Conservation (phyloP, 2,329 filamentous ascomycete genomes). For the Cytospora leucostoma region DNA sequence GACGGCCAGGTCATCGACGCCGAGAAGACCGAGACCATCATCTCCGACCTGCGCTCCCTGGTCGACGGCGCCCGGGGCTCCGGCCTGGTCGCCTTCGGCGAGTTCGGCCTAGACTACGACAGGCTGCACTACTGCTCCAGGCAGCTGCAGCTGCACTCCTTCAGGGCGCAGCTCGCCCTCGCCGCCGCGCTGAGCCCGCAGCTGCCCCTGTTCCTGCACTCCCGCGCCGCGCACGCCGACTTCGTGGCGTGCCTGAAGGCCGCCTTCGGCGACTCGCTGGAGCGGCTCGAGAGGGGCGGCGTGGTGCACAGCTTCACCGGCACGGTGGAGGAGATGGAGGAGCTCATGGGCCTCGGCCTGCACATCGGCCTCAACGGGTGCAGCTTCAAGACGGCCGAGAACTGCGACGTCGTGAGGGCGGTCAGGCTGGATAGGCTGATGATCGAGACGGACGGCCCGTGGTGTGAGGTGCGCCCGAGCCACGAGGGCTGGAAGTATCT, state of each 20-base stretch:
- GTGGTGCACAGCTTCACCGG: conserved; percentile 97
- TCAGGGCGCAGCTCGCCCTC: conserved; percentile 78
- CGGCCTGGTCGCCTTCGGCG: conserved; percentile 77
- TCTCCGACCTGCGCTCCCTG: conserved; percentile 64
- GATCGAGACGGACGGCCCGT: conserved; percentile 96
- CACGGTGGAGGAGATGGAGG: conserved; percentile 78
- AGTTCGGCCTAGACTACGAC: conserved; percentile 97
- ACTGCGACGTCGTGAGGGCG: conserved; percentile 78
- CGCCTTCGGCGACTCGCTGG: conserved; percentile 59
- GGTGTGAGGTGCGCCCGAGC: conserved; percentile 90
- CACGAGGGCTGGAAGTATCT: conserved; percentile 81
- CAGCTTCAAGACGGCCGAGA: conserved; percentile 91
- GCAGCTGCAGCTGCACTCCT: conserved; percentile 80
- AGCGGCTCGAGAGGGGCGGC: conserved; percentile 70
- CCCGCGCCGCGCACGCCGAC: conserved; percentile 80
- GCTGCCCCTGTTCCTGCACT: conserved; percentile 89
- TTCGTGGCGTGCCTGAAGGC: conserved; percentile 72
- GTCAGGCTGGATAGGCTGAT: conserved; percentile 80
- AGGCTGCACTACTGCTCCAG: conserved; percentile 79
- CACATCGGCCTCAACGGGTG: conserved; percentile 97
- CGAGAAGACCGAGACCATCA: conserved; percentile 49
- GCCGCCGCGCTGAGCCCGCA: conserved; percentile 69
- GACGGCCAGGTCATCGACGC: conserved; percentile 48
- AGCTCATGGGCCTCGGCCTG: conserved; percentile 77
- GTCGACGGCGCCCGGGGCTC: conserved; percentile 58